Evolutionary conservation across 2,329 filamentous ascomycete genomes (phyloP), one percentile per base, ranked within the genome.

Genomic region (Ophiosphaerella korrae): DNA sequence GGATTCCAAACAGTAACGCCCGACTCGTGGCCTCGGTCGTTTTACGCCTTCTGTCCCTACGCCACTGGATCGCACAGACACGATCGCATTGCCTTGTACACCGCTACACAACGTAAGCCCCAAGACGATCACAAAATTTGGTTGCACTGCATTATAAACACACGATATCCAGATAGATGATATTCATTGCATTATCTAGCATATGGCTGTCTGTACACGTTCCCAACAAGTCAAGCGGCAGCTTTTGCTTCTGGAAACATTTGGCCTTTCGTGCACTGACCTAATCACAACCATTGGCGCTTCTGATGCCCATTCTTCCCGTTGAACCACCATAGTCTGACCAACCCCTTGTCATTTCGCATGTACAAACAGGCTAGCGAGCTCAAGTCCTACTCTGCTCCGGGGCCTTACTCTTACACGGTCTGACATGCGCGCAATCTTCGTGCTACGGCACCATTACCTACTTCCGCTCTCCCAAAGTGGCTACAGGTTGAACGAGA

Each of bases 21-120:
- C 50, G 42, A 43, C 47, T 53, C 55, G 46, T 53, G 46, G 45
- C 44, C 45, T 43, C 42, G 29, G 32, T 34, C 37, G 39, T 49
- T 42, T 21, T 33, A 52, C 47, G 42, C 53, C 52, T 37, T 45
- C 33, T 42, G 32, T 50, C 18, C 18, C 18, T 21, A 51, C 52
- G 55, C 52, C 55, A 60, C 52, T 48, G 24, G 21, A 46, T 36
- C 33, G 41, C 49, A 49, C 42, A 52, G 48, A 32, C 45, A 40
- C 52, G 34, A 58, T 58, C 57, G 16, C 33, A 56, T 50, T 47
- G 39, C 39, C 18, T 31, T 49, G 45, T 48, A 38, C 45, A 39
- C 16, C 35, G 52, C 43, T 53, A 52, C 52, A 54, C 52, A 36
- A 46, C 36, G 41, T 48, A 42, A 57, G 42, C 51, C 41, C 39